phyloP scores from a whole-genome alignment of 139 green algal genomes.

The Edaphochlamys debaryana region DNA sequence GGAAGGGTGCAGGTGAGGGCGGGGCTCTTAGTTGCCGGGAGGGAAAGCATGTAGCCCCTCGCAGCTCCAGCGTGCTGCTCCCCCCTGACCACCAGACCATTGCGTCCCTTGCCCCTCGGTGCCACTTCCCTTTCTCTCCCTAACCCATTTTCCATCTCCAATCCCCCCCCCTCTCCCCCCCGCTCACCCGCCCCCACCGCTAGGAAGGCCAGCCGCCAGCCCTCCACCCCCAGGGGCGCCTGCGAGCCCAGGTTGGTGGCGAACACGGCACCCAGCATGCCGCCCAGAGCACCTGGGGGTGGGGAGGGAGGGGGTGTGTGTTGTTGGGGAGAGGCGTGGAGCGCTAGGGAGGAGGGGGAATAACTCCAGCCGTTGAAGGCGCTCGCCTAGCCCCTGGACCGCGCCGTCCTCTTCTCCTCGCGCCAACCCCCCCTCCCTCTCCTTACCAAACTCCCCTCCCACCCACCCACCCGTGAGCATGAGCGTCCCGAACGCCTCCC shows the following conservation, averaged over 20 bases:
- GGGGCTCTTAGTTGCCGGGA: neutral
- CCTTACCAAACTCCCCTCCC: neutral
- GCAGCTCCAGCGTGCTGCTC: too few relatives aligned
- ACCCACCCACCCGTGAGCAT: slow-evolving; percentile 60
- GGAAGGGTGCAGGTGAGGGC: too few relatives aligned
- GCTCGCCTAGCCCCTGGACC: too few relatives aligned
- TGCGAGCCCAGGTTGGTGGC: slow-evolving; percentile 65
- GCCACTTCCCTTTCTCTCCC: too few relatives aligned
- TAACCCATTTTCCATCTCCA: too few relatives aligned
- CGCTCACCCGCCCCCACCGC: slow-evolving; percentile 41
- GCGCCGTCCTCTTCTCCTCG: too few relatives aligned
- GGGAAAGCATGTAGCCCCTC: too few relatives aligned
- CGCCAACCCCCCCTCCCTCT: neutral
- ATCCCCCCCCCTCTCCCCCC: neutral
- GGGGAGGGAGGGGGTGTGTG: neutral
- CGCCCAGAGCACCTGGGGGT: slow-evolving; percentile 51
- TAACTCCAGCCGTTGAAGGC: too few relatives aligned
- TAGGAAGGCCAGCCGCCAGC: slow-evolving; percentile 62
- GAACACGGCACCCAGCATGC: slow-evolving; percentile 66
- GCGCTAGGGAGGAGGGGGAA: too few relatives aligned
- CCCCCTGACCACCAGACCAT: too few relatives aligned
- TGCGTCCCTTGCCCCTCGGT: too few relatives aligned
- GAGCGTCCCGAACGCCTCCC: slow-evolving; percentile 75
- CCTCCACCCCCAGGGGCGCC: slow-evolving; percentile 30
- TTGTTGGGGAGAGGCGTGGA: neutral